Evolutionary conservation across 768 basidiomycete genomes (phyloP).

Genomic region (Paxillus involutus): DNA sequence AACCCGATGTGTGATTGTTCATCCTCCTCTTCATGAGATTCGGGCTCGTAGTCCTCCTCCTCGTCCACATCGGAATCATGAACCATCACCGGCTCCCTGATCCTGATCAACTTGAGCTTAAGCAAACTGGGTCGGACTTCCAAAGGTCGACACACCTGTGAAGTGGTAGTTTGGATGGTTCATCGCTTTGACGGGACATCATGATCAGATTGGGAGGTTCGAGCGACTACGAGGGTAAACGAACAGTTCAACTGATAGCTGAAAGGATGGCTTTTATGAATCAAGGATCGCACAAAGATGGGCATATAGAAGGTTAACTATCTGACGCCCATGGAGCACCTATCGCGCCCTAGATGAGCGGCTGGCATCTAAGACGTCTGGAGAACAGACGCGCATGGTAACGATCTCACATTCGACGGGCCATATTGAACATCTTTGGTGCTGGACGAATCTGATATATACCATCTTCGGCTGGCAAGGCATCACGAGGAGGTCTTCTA

Average conservation of each 20-base stretch:
- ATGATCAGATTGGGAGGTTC: background rate
- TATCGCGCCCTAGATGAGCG: too few relatives aligned
- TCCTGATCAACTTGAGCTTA: constrained; percentile 1
- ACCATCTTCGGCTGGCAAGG: too few relatives aligned
- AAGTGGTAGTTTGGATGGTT: background rate
- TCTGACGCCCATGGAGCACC: too few relatives aligned
- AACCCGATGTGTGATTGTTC: background rate
- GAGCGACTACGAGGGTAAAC: too few relatives aligned
- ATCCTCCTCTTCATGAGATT: background rate
- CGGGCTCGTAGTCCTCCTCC: background rate
- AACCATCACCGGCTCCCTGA: background rate
- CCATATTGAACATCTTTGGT: background rate
- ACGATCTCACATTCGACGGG: constrained; percentile 1
- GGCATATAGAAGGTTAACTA: background rate
- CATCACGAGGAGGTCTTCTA: too few relatives aligned
- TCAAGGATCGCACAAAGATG: constrained; percentile 9
- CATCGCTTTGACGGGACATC: background rate
- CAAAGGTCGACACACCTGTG: too few relatives aligned
- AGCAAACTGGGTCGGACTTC: background rate
- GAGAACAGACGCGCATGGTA: constrained; percentile 15
- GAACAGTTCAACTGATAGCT: background rate
- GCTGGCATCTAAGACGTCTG: background rate
- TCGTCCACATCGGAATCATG: background rate
- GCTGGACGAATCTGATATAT: background rate
- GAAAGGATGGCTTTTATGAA: constrained; percentile 7